phyloP scores from a whole-genome alignment of 208 protist species.

The Crithidia mellificae region DNA sequence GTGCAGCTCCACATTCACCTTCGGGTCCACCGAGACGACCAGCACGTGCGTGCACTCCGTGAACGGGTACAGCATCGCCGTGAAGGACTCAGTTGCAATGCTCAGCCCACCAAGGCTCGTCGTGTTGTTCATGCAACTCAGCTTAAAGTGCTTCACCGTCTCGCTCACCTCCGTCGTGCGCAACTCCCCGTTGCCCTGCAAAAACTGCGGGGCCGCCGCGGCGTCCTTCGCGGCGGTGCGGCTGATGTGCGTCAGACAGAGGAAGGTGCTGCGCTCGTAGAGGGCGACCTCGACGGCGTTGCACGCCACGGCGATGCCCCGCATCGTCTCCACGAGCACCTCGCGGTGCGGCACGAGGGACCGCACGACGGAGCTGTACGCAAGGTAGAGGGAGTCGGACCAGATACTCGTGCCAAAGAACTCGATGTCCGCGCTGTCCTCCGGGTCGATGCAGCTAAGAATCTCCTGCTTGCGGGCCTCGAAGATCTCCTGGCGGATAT shows the following conservation, averaged over 20 bases:
- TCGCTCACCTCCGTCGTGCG: conserved; percentile 90
- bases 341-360: conserved; percentile 97
- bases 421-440: conserved; percentile 73
- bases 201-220: conserved; percentile 11
- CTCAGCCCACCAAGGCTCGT: conserved; percentile 79
- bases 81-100: conserved; percentile 73
- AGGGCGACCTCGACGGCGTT: conserved; percentile 98
- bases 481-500: conserved; percentile 72
- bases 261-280: conserved; percentile 98
- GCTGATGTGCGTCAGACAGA: conserved; percentile 95
- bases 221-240: conserved; percentile 33
- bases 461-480: conserved; percentile 76
- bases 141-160: conserved; percentile 90
- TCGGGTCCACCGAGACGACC: conserved; percentile 76
- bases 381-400: conserved; percentile 98
- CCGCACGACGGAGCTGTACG: conserved; percentile 95
- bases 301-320: conserved; percentile 93
- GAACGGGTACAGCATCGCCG: conserved; percentile 80
- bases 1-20: conserved; percentile 77
- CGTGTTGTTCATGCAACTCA: conserved; percentile 91
- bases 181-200: conserved; percentile 42
- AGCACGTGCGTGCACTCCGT: conserved; percentile 88
- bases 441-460: conserved; percentile 45
- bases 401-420: conserved; percentile 99
- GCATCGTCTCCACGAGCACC: conserved; percentile 90